These are phyloP conservation scores for Hypoxylon fragiforme DNA, from an alignment of 495 filamentous ascomycete genomes.

Conservation along the genomic window DNA sequence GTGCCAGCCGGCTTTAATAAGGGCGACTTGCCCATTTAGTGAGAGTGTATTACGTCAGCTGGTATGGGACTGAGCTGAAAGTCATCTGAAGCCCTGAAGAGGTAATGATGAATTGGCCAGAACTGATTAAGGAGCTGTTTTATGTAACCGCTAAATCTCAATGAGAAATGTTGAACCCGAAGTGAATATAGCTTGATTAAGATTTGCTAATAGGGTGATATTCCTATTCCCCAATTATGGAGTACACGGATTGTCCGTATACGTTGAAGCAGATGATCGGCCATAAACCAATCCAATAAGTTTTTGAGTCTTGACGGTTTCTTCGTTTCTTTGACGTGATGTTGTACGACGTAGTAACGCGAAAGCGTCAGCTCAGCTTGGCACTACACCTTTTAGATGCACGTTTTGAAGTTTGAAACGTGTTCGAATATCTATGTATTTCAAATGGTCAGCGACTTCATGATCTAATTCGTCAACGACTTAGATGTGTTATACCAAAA, in stretches of 20 bases:
- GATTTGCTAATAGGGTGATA: conserved; percentile 1
- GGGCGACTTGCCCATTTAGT: conserved; percentile 4
- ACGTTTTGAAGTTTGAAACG: conserved; percentile 2
- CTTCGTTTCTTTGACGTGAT: no score
- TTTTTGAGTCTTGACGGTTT: no score
- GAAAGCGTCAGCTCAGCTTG: no score
- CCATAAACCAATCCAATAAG: no score
- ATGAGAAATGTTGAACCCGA: no score
- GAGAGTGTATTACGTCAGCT: neutral
- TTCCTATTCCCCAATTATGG: neutral
- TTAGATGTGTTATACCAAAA: neutral
- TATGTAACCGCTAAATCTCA: no score
- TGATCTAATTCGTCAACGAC: neutral
- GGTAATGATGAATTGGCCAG: no score
- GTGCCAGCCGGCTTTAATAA: conserved; percentile 32
- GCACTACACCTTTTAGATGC: neutral
- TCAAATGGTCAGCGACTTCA: neutral
- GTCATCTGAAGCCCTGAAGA: neutral
- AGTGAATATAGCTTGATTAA: neutral
- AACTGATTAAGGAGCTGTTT: no score
- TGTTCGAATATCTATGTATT: conserved; percentile 2
- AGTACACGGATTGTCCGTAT: conserved; percentile 11
- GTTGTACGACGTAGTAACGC: no score
- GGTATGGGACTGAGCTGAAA: neutral
- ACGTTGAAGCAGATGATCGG: conserved; percentile 1